Evolutionary conservation across 352 stramenopile species (phyloP).

Genomic region (Pilasporangium apinafurcum): DNA sequence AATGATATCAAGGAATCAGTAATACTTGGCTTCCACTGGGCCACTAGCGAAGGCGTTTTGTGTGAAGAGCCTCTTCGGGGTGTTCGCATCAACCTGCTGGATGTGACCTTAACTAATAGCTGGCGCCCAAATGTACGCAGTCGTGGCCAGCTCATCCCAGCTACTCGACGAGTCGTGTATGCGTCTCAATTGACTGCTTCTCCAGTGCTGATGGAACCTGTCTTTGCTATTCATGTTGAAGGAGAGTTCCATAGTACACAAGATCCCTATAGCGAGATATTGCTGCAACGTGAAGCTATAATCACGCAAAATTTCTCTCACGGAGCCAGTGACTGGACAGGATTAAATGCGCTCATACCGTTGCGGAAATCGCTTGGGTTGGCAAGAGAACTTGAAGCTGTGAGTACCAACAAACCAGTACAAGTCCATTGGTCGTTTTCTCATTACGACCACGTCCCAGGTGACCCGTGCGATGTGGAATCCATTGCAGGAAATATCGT

Average conservation of each 20-base stretch:
- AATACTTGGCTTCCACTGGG: conserved; percentile 98
- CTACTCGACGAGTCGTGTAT: conserved; percentile 98
- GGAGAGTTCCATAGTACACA: conserved; percentile 99
- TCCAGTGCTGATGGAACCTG: conserved; percentile 96
- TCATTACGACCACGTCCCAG: conserved; percentile 96
- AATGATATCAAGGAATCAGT: conserved; percentile 99
- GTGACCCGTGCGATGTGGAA: conserved; percentile 88
- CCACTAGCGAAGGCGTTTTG: conserved; percentile 96
- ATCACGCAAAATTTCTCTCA: no score
- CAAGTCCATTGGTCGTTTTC: conserved; percentile 99
- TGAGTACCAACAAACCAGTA: conserved; percentile 99
- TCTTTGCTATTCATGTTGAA: conserved; percentile 98
- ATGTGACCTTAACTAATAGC: conserved; percentile 99
- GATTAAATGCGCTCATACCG: no score
- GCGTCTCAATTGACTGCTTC: conserved; percentile 93
- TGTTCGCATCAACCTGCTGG: conserved; percentile 97
- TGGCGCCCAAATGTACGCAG: conserved; percentile 99
- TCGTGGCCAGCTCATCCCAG: conserved; percentile 99
- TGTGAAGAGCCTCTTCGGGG: conserved; percentile 97
- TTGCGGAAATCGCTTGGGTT: no score
- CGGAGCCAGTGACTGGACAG: no score
- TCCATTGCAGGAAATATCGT: conserved; percentile 96
- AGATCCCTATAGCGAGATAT: conserved; percentile 96
- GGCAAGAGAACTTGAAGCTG: conserved; percentile 97
- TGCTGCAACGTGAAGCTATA: no score